Conservation (phyloP, 1,139 yeast species). For the Meyerozyma smithsonii region DNA sequence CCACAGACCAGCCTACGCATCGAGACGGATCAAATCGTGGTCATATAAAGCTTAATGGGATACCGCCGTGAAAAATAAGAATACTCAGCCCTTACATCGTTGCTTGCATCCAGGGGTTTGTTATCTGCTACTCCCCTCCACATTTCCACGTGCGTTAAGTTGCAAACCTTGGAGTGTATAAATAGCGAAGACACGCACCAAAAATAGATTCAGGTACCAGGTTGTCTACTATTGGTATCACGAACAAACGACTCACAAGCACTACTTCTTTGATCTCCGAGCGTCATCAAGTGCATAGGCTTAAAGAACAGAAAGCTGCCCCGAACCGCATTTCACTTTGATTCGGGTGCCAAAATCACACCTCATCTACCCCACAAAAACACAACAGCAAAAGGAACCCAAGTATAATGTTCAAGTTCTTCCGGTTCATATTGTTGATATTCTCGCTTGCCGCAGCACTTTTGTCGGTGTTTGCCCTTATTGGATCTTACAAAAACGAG, state of each 20-base stretch:
- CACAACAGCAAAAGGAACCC: no score
- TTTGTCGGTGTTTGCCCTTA: slow-evolving; percentile 35
- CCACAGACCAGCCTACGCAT: neutral
- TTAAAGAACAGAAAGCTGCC: no score
- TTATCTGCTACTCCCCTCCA: neutral
- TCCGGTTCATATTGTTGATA: slow-evolving; percentile 30
- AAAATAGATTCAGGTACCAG: neutral
- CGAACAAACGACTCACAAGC: no score
- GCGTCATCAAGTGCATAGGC: no score
- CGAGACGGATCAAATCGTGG: neutral
- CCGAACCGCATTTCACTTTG: no score
- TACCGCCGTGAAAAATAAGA: no score
- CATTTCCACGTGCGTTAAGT: neutral
- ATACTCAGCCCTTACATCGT: no score
- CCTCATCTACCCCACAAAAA: no score
- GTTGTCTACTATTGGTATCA: no score
- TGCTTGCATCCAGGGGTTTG: neutral
- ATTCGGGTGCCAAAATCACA: no score
- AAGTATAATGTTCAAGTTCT: slow-evolving; percentile 32
- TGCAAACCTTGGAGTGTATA: neutral
- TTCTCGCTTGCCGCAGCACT: slow-evolving; percentile 31
- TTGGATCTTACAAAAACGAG: slow-evolving; percentile 39
- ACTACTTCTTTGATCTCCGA: no score
- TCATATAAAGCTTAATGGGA: neutral
- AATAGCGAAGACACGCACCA: neutral